Evolutionary conservation across 345 rosid genomes (phyloP), one percentile per base, ranked within the genome.

Genomic region (Camelina neglecta): DNA sequence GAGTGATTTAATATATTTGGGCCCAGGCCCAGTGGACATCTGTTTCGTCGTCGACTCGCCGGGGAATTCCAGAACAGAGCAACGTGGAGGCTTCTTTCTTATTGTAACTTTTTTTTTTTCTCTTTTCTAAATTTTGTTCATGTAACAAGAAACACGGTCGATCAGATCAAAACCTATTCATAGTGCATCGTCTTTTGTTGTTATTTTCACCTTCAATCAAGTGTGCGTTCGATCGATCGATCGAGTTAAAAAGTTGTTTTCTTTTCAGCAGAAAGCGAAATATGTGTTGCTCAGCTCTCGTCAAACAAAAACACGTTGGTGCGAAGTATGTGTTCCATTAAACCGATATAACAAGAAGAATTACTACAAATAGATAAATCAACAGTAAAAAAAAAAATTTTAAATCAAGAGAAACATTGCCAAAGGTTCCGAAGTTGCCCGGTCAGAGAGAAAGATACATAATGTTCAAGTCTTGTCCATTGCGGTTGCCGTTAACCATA

Each of bases 361-460:
- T 26, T 61, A 45, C n/a, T 13, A 63, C 59, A 76, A 23, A 47
- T 24, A 67, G 53, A 65, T 44, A 56, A 29, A 67, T 6, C 24
- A 24, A 51, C 47, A 60, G 18, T 12, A 44, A 60, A 8, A 69
- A 44, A 69, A 44, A 33, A 10, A 26, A 12, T 8, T 20, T 20
- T n/a, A 74, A 29, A 69, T 33, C 64, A 26, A 70, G 51, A 70
- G 58, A 70, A 64, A 76, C 80, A 76, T 47, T 78, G 81, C 81
- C 81, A 78, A 78, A 78, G 81, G 57, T 72, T 59, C 73, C 21
- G 81, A 78, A 78, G 38, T 78, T 78, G 81, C 81, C 77, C 81
- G 81, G 73, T 39, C 42, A 21, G 60, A 78, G 67, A 71, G 53
- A 72, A 36, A 59, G 61, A 13, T 31, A 41, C 63, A 7, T n/a